Evolutionary conservation across 768 basidiomycete species (phyloP).

Genomic region (Goffeauzyma gilvescens): DNA sequence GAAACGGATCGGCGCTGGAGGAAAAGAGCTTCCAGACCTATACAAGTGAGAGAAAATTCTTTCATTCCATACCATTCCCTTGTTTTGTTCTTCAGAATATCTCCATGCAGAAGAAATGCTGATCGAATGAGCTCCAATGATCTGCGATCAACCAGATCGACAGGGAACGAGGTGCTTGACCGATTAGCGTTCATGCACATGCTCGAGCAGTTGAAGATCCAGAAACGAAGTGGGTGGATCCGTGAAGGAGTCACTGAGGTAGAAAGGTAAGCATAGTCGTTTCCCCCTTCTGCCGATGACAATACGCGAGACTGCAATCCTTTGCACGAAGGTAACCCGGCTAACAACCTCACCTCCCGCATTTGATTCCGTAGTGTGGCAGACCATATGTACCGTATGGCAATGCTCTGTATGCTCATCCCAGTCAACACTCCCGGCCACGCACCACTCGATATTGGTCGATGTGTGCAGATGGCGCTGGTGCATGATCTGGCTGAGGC

Average conservation of each 20-base stretch:
- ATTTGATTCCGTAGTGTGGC: constrained; percentile 44
- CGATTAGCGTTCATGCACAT: constrained; percentile 78
- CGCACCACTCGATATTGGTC: constrained; percentile 38
- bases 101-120: neutral
- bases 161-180: constrained; percentile 42
- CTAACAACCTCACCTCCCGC: neutral
- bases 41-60: constrained; percentile 21
- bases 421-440: constrained; percentile 54
- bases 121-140: neutral
- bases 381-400: constrained; percentile 89
- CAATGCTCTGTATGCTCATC: constrained; percentile 72
- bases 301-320: too few relatives aligned
- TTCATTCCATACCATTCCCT: neutral
- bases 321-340: neutral
- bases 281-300: neutral
- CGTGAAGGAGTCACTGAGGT: constrained; percentile 62
- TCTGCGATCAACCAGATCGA: constrained; percentile 17
- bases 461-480: constrained; percentile 51
- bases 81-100: neutral
- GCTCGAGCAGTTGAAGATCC: constrained; percentile 77
- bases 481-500: constrained; percentile 96
- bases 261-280: constrained; percentile 68
- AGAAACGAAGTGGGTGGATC: constrained; percentile 91
- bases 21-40: constrained; percentile 23
- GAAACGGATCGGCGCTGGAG: constrained; percentile 29